A percentile compares a stretch with the other conserved stretches of the same genome.
These are phyloP conservation scores for Claviceps africana DNA, from an alignment of 2,329 filamentous ascomycete genomes.

Conservation along the genomic window DNA sequence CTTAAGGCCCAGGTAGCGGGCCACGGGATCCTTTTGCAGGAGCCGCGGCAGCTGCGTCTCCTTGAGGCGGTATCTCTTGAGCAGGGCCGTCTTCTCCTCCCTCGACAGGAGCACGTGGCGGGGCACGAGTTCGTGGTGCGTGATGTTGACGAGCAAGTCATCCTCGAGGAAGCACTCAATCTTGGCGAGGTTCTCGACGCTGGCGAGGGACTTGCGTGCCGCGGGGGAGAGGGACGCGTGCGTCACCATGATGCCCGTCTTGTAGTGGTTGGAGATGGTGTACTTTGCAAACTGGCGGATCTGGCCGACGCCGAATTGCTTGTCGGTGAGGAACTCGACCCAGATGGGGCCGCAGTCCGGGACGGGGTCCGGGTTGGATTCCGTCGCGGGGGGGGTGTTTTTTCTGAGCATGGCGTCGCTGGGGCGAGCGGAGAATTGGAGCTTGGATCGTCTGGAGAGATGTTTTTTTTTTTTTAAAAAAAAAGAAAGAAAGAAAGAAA, in stretches of 20 bases:
- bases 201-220: slow-evolving; percentile 73
- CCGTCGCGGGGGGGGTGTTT: slow-evolving; percentile 59
- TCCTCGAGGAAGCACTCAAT: slow-evolving; percentile 95
- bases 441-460: slow-evolving; percentile 53
- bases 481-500: too few relatives aligned
- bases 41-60: slow-evolving; percentile 94
- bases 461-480: background rate
- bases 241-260: slow-evolving; percentile 83
- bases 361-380: slow-evolving; percentile 53
- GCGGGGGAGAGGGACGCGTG: slow-evolving; percentile 70
- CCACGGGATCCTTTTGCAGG: slow-evolving; percentile 80
- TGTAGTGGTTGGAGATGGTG: slow-evolving; percentile 66
- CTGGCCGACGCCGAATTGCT: slow-evolving; percentile 76
- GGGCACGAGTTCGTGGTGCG: slow-evolving; percentile 90
- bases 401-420: slow-evolving; percentile 73
- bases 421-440: slow-evolving; percentile 80
- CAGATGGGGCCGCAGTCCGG: slow-evolving; percentile 77
- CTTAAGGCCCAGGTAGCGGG: slow-evolving; percentile 79
- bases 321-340: slow-evolving; percentile 78
- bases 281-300: slow-evolving; percentile 80
- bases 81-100: slow-evolving; percentile 74
- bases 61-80: slow-evolving; percentile 87
- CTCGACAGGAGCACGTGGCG: slow-evolving; percentile 81
- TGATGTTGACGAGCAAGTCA: slow-evolving; percentile 95
- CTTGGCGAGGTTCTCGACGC: slow-evolving; percentile 59